Evolutionary conservation across 345 rosid species (phyloP).

Genomic region (Orychophragmus violaceus): DNA sequence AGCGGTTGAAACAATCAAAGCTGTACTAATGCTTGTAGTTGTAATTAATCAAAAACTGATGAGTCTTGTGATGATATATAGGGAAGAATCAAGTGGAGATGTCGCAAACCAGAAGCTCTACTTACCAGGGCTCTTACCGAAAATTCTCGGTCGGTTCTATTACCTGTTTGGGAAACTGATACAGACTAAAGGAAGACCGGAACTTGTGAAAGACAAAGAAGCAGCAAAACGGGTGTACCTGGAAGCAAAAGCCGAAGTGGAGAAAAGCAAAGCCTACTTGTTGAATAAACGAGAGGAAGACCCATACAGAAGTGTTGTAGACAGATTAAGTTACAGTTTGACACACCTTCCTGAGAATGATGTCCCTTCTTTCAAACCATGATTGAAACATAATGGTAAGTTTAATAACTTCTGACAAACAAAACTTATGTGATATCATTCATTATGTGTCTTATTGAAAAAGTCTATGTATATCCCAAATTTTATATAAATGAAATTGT

Average conservation of each 20-base stretch:
- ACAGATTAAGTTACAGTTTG: slow-evolving; percentile 39
- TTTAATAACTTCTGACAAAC: not conserved
- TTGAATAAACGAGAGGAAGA: slow-evolving; percentile 67
- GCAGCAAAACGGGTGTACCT: slow-evolving; percentile 46
- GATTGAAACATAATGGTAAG: slow-evolving; percentile 3
- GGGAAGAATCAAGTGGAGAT: slow-evolving; percentile 58
- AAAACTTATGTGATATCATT: not conserved
- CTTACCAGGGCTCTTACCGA: slow-evolving; percentile 52
- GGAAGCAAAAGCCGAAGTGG: slow-evolving; percentile 57
- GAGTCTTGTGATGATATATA: slow-evolving; percentile 13
- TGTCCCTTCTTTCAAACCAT: slow-evolving; percentile 55
- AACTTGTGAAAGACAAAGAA: slow-evolving; percentile 42
- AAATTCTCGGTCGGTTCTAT: slow-evolving; percentile 61
- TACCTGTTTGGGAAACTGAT: slow-evolving; percentile 67
- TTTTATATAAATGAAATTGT: not conserved
- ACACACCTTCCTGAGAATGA: slow-evolving; percentile 32
- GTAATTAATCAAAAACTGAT: not conserved
- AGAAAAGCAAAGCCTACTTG: slow-evolving; percentile 46
- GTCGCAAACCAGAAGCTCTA: slow-evolving; percentile 46
- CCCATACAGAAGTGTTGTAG: slow-evolving; percentile 52
- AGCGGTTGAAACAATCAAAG: not conserved
- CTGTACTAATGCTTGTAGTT: no score
- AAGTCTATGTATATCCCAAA: not conserved
- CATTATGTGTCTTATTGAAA: not conserved
- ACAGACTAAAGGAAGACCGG: slow-evolving; percentile 47